These are phyloP conservation scores for Saturnispora diversa DNA, from an alignment of 805 yeast species.

Conservation along the genomic window DNA sequence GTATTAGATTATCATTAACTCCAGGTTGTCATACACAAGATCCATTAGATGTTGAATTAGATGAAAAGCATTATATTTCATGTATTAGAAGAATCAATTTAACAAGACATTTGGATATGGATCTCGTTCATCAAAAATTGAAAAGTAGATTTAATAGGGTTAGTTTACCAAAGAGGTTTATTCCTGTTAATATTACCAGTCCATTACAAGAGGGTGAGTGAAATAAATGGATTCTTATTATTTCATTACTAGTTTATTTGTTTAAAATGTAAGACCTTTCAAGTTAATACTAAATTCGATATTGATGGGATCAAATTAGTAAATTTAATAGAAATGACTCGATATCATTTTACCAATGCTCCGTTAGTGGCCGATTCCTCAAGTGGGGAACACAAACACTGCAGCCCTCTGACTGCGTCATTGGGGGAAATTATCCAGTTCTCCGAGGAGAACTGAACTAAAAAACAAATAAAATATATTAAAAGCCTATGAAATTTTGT, in stretches of 20 bases:
- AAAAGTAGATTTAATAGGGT: constrained; percentile 80
- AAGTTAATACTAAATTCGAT: not conserved
- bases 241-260: not conserved
- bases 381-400: constrained; percentile 32
- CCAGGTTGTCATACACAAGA: constrained; percentile 99
- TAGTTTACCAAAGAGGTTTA: constrained; percentile 80
- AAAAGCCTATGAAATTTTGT: constrained; percentile 5
- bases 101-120: constrained; percentile 90
- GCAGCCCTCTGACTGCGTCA: constrained; percentile 50
- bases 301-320: constrained; percentile 1
- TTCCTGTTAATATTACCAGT: constrained; percentile 80
- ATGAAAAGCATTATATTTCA: constrained; percentile 92
- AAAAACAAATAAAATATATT: constrained; percentile 9
- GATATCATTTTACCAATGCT: constrained; percentile 42
- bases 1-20: constrained; percentile 82
- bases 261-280: constrained; percentile 2
- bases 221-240: not conserved
- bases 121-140: constrained; percentile 73
- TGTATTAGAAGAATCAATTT: constrained; percentile 87
- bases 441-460: constrained; percentile 14
- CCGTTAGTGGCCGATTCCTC: constrained; percentile 44
- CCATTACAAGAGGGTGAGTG: constrained; percentile 23
- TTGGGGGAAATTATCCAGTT: constrained; percentile 30
- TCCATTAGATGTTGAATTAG: constrained; percentile 93
- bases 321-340: not conserved